Conservation (phyloP, 192 early-diverging fungal genomes). For the Thoreauomyces humboldtii region DNA sequence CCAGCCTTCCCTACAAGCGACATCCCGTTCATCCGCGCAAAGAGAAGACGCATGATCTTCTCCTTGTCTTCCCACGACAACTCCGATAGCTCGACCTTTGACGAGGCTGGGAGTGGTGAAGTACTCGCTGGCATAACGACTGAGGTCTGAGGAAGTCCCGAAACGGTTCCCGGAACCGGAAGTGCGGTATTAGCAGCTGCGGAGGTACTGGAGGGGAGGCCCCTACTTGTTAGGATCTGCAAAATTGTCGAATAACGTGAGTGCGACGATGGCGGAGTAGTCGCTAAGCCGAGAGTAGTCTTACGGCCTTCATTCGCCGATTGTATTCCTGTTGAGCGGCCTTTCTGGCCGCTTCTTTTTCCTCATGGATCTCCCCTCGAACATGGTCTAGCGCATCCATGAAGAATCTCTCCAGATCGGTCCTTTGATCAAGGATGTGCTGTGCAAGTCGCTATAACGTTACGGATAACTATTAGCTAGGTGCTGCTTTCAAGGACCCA, state of each 20-base stretch:
- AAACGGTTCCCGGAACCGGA: too few species aligned
- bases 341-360: conserved; percentile 31
- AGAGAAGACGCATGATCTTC: conserved; percentile 55
- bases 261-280: conserved; percentile 25
- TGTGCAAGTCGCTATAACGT: conserved; percentile 52
- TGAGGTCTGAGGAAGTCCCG: too few species aligned
- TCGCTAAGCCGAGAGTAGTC: conserved; percentile 24
- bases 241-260: neutral
- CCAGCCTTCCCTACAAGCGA: conserved; percentile 32
- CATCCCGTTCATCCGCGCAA: conserved; percentile 64
- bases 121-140: neutral
- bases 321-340: conserved; percentile 45
- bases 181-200: too few species aligned
- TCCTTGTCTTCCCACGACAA: conserved; percentile 58
- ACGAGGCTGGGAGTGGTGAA: too few species aligned
- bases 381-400: conserved; percentile 61
- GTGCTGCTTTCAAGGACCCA: too few species aligned
- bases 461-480: too few species aligned
- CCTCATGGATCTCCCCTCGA: conserved; percentile 34
- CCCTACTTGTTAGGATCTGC: neutral
- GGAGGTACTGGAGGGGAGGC: neutral
- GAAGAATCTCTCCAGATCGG: conserved; percentile 61
- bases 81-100: conserved; percentile 47
- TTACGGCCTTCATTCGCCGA: conserved; percentile 44
- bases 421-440: conserved; percentile 60